Percentiles rank a stretch among this genome's conserved stretches.
Conservation (phyloP, 352 stramenopile species). For the Paralagenidium karlingii region DNA sequence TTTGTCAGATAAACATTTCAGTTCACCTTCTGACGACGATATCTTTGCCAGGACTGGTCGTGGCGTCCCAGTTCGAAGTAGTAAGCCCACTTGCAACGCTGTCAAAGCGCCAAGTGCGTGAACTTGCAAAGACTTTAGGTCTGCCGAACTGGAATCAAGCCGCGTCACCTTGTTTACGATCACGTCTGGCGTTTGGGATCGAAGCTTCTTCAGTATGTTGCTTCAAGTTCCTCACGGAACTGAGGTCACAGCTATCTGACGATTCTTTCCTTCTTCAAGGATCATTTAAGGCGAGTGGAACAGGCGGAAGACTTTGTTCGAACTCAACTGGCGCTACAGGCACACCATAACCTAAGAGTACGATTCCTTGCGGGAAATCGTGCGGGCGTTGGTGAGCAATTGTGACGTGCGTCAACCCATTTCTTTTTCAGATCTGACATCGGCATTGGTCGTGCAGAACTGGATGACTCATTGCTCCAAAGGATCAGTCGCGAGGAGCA, state of each 20-base stretch:
- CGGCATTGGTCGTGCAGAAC: slow-evolving; percentile 11
- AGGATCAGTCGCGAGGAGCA: slow-evolving; percentile 12
- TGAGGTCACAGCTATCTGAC: neutral
- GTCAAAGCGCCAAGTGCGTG: slow-evolving; percentile 83
- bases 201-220: slow-evolving; percentile 67
- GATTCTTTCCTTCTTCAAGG: slow-evolving; percentile 9
- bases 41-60: slow-evolving; percentile 72
- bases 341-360: slow-evolving; percentile 54
- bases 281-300: slow-evolving; percentile 59
- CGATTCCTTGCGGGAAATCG: slow-evolving; percentile 61
- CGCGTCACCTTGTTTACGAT: slow-evolving; percentile 92
- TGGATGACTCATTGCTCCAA: slow-evolving; percentile 20
- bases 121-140: slow-evolving; percentile 82
- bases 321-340: slow-evolving; percentile 18
- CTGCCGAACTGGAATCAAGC: slow-evolving; percentile 94
- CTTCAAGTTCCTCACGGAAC: neutral
- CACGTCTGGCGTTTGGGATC: slow-evolving; percentile 91
- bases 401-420: no score
- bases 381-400: slow-evolving; percentile 41
- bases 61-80: slow-evolving; percentile 88
- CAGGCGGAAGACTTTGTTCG: slow-evolving; percentile 52
- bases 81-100: slow-evolving; percentile 83
- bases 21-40: neutral
- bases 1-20: neutral
- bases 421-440: neutral